Evolutionary conservation across 2,329 filamentous ascomycete genomes (phyloP), one percentile per base, ranked within the genome.

Genomic region (Fusarium sp.): DNA sequence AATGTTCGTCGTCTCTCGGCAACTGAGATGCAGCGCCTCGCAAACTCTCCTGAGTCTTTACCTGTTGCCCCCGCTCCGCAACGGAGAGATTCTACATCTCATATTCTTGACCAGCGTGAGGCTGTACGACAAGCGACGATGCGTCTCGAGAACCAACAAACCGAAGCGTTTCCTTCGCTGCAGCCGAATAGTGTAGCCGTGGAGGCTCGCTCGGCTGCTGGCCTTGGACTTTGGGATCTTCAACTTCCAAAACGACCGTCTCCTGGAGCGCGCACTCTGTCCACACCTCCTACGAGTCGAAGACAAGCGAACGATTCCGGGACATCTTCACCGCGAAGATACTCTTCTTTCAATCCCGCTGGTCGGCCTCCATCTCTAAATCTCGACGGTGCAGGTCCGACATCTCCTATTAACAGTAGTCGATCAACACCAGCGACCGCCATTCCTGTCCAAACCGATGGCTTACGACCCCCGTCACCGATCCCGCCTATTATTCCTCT

Each of bases 401-500:
- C 63, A 14, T 73, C 79, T 8, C 71, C 77, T 25, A 25, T 59
- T 10, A 30, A 57, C 18, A 29, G 52, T 10, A 56, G 53, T 7
- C 63, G 69, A 47, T 63, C 71, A 14, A 68, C 58, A 10, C 73
- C 75, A 20, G 71, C 73, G 10, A 73, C 80, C 3, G 73, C 74
- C 6, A 76, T 77, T 34, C 73, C 75, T 2, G 22, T 74, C 2
- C 73, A 76, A 25, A 63, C 70, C 45, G 47, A 75, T 34, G 77
- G 76, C 44, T 65, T 76, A 32, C 76, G 82, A 7, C 72, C 83
- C 0, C 81, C 83, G 0, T 87, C 86, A 9, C 85, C 86, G 3
- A 83, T 89, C 4, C 83, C 85, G 15, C 82, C 85, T 12, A 79
- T 85, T 4, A 88, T 91, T 59, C 89, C 89, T 8, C 81, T 91